Evolutionary conservation across 2,329 filamentous ascomycete genomes (phyloP).

Genomic region (Dothistroma septosporum): DNA sequence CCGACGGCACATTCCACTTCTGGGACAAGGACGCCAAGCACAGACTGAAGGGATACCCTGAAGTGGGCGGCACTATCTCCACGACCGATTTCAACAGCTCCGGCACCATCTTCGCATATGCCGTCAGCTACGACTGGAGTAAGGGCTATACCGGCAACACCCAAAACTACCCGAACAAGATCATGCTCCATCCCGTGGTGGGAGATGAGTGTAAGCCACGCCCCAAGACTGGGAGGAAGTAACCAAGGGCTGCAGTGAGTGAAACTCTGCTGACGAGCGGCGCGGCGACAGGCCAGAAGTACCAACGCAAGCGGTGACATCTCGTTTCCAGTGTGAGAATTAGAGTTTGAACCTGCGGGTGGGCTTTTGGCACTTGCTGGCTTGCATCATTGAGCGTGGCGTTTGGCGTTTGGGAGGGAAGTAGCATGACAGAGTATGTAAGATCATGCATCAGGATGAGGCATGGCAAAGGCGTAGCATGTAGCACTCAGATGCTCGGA

Average conservation of each 20-base stretch:
- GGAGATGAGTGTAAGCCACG: conserved; percentile 50
- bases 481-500: background rate
- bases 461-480: background rate
- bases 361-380: background rate
- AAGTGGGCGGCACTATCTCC: conserved; percentile 71
- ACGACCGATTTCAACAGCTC: conserved; percentile 86
- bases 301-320: conserved; percentile 4
- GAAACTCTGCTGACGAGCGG: conserved; percentile 2
- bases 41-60: conserved; percentile 60
- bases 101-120: conserved; percentile 61
- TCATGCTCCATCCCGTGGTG: conserved; percentile 48
- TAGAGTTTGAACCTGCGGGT: background rate
- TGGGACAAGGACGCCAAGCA: conserved; percentile 67
- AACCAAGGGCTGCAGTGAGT: conserved; percentile 14
- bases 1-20: conserved; percentile 94
- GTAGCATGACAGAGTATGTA: background rate
- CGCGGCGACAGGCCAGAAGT: conserved; percentile 3
- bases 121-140: conserved; percentile 95
- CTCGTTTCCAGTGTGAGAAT: background rate
- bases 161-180: conserved; percentile 50
- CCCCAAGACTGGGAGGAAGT: conserved; percentile 47
- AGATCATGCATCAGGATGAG: background rate
- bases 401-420: background rate
- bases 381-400: conserved; percentile 8
- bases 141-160: conserved; percentile 89